These are phyloP conservation scores for Sedum album DNA, from an alignment of 164 flowering plant species.

Conservation along the genomic window DNA sequence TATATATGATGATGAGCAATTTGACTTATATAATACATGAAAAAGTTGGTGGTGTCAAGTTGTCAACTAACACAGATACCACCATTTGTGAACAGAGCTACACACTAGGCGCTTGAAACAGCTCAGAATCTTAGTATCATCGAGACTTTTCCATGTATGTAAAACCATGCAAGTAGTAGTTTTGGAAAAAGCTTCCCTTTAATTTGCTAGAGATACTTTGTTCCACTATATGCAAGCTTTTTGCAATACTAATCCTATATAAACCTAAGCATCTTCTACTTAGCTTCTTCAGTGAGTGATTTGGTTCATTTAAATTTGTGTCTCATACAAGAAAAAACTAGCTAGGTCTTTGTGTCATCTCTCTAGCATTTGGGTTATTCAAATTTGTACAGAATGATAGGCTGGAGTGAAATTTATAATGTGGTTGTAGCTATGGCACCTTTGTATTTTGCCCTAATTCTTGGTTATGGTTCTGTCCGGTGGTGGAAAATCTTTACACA, in stretches of 20 bases:
- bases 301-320: neutral
- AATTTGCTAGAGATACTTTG: neutral
- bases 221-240: neutral
- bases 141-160: neutral
- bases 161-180: neutral
- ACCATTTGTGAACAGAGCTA: neutral
- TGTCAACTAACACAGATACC: neutral
- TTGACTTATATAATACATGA: neutral
- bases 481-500: conserved; percentile 39
- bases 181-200: neutral
- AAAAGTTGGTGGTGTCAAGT: neutral
- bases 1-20: neutral
- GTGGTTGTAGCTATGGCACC: too few relatives aligned
- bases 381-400: too few relatives aligned
- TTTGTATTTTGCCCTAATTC: conserved; percentile 36
- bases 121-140: too few relatives aligned
- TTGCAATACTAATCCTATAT: neutral
- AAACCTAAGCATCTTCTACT: neutral
- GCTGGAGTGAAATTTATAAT: too few relatives aligned
- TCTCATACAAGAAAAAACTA: too few relatives aligned
- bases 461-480: too few relatives aligned
- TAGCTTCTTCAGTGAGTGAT: neutral
- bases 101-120: neutral
- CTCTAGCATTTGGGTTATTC: too few relatives aligned
- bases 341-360: too few relatives aligned